Evolutionary conservation across 2,329 filamentous ascomycete species (phyloP).

Genomic region (Alternaria sp.): DNA sequence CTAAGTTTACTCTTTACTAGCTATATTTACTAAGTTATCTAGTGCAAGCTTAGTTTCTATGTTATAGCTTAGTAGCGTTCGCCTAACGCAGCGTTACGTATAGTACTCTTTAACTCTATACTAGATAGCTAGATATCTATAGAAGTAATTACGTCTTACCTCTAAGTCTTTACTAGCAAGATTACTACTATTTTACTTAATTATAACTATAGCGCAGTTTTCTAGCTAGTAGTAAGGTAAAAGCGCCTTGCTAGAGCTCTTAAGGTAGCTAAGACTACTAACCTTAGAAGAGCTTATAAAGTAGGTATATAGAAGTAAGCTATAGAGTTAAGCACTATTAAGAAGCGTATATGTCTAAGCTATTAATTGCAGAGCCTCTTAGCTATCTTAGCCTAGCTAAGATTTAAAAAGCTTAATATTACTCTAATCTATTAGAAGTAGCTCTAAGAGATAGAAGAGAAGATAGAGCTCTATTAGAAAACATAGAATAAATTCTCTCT

Average conservation of each 20-base stretch:
- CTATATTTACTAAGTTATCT: constrained; percentile 18
- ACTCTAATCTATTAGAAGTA: constrained; percentile 2
- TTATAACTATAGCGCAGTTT: constrained; percentile 10
- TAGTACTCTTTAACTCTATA: constrained; percentile 19
- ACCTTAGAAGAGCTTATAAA: constrained; percentile 1
- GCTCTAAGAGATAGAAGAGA: constrained; percentile 3
- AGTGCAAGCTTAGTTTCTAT: constrained; percentile 15
- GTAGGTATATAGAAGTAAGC: background rate
- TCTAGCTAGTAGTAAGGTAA: background rate
- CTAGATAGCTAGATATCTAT: constrained; percentile 12
- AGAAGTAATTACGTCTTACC: constrained; percentile 5
- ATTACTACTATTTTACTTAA: constrained; percentile 13
- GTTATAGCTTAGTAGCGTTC: background rate
- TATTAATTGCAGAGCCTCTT: background rate
- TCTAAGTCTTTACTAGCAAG: constrained; percentile 11
- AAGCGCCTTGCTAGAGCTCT: constrained; percentile 3
- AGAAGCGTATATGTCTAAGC: too few species aligned
- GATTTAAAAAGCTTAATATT: constrained; percentile 3
- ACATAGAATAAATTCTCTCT: background rate
- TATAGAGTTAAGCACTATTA: too few species aligned
- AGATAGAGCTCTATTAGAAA: constrained; percentile 5
- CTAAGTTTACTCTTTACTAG: constrained; percentile 7
- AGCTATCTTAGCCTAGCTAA: background rate
- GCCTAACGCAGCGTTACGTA: background rate
- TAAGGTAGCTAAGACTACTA: constrained; percentile 4